Evolutionary conservation across 2,329 filamentous ascomycete genomes (phyloP).

Genomic region (Diaporthe citri): DNA sequence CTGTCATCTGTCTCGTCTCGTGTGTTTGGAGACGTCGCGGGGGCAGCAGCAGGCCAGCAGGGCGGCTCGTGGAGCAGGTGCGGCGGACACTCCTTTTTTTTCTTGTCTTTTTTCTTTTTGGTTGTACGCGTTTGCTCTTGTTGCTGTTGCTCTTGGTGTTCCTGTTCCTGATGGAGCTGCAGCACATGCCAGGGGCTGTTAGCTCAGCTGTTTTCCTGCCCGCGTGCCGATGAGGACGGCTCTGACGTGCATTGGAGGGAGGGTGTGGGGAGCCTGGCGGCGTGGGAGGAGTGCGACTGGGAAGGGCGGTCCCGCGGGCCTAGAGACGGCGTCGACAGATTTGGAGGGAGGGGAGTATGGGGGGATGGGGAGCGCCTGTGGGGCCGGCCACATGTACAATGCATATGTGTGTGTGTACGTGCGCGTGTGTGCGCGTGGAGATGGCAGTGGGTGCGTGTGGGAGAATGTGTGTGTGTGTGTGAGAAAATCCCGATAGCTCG

Average conservation of each 20-base stretch:
- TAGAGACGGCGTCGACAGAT: neutral
- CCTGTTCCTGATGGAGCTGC: neutral
- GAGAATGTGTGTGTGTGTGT: neutral
- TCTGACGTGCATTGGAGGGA: neutral
- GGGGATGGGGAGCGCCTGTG: constrained; percentile 10
- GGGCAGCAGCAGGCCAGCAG: neutral
- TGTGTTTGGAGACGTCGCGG: constrained; percentile 12
- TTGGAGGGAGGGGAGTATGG: neutral
- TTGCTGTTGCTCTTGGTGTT: neutral
- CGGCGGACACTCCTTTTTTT: neutral
- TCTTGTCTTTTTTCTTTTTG: neutral
- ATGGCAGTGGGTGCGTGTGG: neutral
- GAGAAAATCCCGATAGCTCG: neutral
- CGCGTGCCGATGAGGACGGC: constrained; percentile 13
- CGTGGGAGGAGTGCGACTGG: constrained; percentile 15
- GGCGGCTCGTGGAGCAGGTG: constrained; percentile 3
- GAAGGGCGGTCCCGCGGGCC: neutral
- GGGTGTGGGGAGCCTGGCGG: constrained; percentile 6
- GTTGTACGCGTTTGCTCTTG: neutral
- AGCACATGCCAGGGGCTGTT: constrained; percentile 7
- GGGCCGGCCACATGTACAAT: constrained; percentile 22
- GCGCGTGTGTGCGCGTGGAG: neutral
- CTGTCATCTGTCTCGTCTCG: constrained; percentile 16
- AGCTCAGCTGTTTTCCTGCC: constrained; percentile 1
- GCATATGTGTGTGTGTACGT: neutral